Conservation (phyloP, 164 flowering plant species). For the Akebia trifoliata region DNA sequence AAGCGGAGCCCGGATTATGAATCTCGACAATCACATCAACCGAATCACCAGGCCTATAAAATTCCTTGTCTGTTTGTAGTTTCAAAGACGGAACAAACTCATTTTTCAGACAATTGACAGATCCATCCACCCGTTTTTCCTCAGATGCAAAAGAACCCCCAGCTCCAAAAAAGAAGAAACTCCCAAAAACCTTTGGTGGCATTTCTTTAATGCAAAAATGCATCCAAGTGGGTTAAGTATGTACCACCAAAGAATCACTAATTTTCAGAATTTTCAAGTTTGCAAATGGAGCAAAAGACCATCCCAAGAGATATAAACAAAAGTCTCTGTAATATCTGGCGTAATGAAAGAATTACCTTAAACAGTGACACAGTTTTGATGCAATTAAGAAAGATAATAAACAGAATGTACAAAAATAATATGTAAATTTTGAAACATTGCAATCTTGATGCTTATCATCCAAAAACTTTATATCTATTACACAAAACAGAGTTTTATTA, state of each 20-base stretch:
- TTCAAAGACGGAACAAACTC: slow-evolving; percentile 43
- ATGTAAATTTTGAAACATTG: too few relatives aligned
- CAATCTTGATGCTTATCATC: too few relatives aligned
- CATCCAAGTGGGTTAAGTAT: slow-evolving; percentile 3
- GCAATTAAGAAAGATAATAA: too few relatives aligned
- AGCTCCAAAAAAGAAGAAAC: slow-evolving; percentile 59
- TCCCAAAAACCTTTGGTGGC: slow-evolving; percentile 26
- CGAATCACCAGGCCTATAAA: slow-evolving; percentile 81
- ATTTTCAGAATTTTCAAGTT: not conserved
- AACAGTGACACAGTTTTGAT: too few relatives aligned
- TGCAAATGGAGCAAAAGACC: not conserved
- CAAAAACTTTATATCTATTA: too few relatives aligned
- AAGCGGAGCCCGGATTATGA: slow-evolving; percentile 18
- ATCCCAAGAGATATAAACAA: not conserved
- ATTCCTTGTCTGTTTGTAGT: slow-evolving; percentile 56
- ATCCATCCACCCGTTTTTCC: slow-evolving; percentile 8
- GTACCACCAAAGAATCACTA: not conserved
- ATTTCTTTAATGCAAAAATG: slow-evolving; percentile 19
- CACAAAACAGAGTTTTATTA: too few relatives aligned
- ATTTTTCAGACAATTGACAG: slow-evolving; percentile 2
- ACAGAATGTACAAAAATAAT: too few relatives aligned
- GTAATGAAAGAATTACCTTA: too few relatives aligned
- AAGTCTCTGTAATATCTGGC: too few relatives aligned
- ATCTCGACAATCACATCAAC: slow-evolving; percentile 57
- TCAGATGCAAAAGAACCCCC: slow-evolving; percentile 24